Conservation (phyloP, 2,329 filamentous ascomycete genomes). For the Diatrype stigma region DNA sequence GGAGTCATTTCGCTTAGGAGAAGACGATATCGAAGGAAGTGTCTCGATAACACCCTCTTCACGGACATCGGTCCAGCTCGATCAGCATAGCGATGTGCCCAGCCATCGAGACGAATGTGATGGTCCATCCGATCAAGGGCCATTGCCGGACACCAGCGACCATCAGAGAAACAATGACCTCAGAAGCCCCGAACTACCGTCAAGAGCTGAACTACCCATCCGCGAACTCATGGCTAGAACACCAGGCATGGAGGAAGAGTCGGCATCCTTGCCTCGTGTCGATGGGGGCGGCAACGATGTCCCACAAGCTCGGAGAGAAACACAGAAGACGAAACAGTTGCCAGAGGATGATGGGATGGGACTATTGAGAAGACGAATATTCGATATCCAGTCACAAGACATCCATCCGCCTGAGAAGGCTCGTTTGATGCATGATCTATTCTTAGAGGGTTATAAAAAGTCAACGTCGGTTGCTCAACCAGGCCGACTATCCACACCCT, state of each 20-base stretch:
- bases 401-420: slow-evolving; percentile 63
- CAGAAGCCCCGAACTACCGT: slow-evolving; percentile 1
- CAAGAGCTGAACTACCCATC: not conserved
- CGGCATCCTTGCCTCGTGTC: slow-evolving; percentile 6
- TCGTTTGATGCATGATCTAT: slow-evolving; percentile 63
- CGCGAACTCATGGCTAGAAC: slow-evolving; percentile 6
- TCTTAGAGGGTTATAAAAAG: slow-evolving; percentile 64
- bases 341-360: slow-evolving; percentile 80
- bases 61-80: slow-evolving; percentile 20
- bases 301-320: slow-evolving; percentile 3
- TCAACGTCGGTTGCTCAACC: slow-evolving; percentile 30
- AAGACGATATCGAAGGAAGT: slow-evolving; percentile 19
- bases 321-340: slow-evolving; percentile 31
- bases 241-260: slow-evolving; percentile 6
- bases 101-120: slow-evolving; percentile 3
- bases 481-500: slow-evolving; percentile 29
- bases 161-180: slow-evolving; percentile 2
- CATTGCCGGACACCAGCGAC: not conserved
- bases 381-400: slow-evolving; percentile 60
- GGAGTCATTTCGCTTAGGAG: slow-evolving; percentile 16
- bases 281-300: slow-evolving; percentile 9
- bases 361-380: slow-evolving; percentile 61
- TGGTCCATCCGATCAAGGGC: slow-evolving; percentile 1
- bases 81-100: slow-evolving; percentile 7
- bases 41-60: slow-evolving; percentile 22